Percentiles rank a stretch among this genome's conserved stretches.
These are phyloP conservation scores for Martensiomyces pterosporus DNA, from an alignment of 192 early-diverging fungal species.

Conservation along the genomic window DNA sequence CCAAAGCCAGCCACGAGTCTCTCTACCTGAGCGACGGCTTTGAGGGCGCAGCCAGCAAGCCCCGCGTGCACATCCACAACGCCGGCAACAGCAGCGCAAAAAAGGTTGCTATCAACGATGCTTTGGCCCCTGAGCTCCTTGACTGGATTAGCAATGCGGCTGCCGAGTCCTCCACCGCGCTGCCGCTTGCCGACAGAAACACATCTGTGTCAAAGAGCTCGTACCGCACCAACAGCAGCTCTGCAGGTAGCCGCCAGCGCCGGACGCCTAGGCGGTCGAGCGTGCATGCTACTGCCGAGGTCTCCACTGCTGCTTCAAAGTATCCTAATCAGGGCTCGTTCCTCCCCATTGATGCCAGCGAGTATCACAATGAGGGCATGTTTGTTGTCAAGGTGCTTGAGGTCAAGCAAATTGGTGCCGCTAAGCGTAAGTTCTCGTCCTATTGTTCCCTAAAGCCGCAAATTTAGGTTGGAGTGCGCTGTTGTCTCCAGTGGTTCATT, in stretches of 20 bases:
- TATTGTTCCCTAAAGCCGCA: conserved; percentile 1
- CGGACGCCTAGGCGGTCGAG: conserved; percentile 34
- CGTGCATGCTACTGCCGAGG: conserved; percentile 21
- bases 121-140: conserved; percentile 39
- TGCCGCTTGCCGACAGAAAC: conserved; percentile 29
- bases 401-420: conserved; percentile 34
- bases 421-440: conserved; percentile 10
- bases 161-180: conserved; percentile 24
- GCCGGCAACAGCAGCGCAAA: background rate
- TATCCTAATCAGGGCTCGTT: background rate
- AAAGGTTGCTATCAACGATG: background rate
- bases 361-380: conserved; percentile 23
- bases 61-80: conserved; percentile 41
- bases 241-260: conserved; percentile 34
- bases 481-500: too few relatives aligned
- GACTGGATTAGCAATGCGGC: conserved; percentile 45
- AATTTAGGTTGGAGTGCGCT: background rate
- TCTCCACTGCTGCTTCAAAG: conserved; percentile 13
- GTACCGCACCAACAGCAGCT: conserved; percentile 48
- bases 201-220: conserved; percentile 36
- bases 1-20: conserved; percentile 50
- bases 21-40: conserved; percentile 30
- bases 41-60: conserved; percentile 1
- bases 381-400: conserved; percentile 48
- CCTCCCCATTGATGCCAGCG: background rate